Evolutionary conservation across 441 rosid species (phyloP).

Genomic region (Arabidopsis lyrata): DNA sequence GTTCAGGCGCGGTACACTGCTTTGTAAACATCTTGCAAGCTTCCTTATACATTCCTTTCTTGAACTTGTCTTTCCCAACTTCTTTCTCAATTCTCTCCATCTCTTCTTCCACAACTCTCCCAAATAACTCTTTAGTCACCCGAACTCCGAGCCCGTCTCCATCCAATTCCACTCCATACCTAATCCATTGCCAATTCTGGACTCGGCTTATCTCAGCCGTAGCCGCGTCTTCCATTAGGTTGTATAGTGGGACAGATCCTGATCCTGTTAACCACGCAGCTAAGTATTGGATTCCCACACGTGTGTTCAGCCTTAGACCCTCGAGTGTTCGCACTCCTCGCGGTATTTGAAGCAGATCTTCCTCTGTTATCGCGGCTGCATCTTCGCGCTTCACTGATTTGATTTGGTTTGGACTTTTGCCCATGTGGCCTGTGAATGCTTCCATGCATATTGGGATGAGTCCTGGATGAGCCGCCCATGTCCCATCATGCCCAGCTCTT

Average conservation of each 20-base stretch:
- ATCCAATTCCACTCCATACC: constrained; percentile 72
- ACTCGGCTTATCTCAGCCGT: constrained; percentile 95
- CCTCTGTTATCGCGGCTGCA: constrained; percentile 66
- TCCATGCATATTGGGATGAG: constrained; percentile 78
- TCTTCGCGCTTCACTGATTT: constrained; percentile 67
- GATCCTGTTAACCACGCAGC: constrained; percentile 91
- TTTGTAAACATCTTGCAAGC: constrained; percentile 76
- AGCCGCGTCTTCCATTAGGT: constrained; percentile 96
- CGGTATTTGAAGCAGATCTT: constrained; percentile 81
- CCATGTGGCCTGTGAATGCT: constrained; percentile 74
- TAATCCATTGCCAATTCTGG: constrained; percentile 96
- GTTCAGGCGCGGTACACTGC: constrained; percentile 65
- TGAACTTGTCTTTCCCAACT: constrained; percentile 80
- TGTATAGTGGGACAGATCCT: constrained; percentile 94
- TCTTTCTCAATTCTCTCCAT: constrained; percentile 83
- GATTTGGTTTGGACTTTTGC: constrained; percentile 69
- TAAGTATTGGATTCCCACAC: constrained; percentile 88
- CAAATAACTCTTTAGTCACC: constrained; percentile 68
- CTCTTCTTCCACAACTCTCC: constrained; percentile 88
- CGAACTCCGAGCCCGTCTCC: constrained; percentile 81
- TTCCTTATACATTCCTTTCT: constrained; percentile 72
- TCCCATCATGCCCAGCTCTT: constrained; percentile 92
- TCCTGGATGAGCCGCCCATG: constrained; percentile 99
- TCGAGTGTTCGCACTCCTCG: constrained; percentile 81
- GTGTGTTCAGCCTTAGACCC: constrained; percentile 86